Evolutionary conservation across 345 rosid genomes (phyloP).

Genomic region (Limnanthes douglasii): DNA sequence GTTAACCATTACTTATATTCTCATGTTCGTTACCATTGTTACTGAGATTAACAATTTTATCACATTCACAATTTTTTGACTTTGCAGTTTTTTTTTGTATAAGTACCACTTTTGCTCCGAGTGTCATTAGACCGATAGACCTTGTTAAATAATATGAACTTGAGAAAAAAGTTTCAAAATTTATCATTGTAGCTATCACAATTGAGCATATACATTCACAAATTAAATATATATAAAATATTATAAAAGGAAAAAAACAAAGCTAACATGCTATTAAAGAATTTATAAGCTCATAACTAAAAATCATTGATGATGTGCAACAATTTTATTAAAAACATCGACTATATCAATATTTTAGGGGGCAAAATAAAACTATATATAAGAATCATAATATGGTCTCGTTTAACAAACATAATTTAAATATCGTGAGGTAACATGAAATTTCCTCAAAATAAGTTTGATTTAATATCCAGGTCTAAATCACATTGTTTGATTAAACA

Average conservation of each 20-base stretch:
- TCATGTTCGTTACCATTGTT: constrained; percentile 25
- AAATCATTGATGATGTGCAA: no score
- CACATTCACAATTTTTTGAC: constrained; percentile 28
- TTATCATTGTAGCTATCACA: neutral
- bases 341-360: no score
- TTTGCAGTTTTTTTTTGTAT: constrained; percentile 22
- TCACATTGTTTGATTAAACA: no score
- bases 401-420: no score
- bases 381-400: no score
- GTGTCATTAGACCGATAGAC: constrained; percentile 55
- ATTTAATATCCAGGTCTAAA: no score
- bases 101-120: constrained; percentile 63
- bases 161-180: constrained; percentile 1
- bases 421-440: no score
- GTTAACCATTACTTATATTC: constrained; percentile 25
- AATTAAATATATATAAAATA: no score
- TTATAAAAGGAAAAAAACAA: neutral
- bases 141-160: constrained; percentile 4
- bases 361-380: no score
- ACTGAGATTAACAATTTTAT: constrained; percentile 26
- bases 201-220: no score
- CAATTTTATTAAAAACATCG: constrained; percentile 1
- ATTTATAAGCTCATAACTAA: no score
- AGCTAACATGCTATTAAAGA: neutral
- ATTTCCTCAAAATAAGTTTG: constrained; percentile 80